Base-by-base conservation (phyloP, 2,329 filamentous ascomycete genomes). In the Diplocarpon mali region DNA sequence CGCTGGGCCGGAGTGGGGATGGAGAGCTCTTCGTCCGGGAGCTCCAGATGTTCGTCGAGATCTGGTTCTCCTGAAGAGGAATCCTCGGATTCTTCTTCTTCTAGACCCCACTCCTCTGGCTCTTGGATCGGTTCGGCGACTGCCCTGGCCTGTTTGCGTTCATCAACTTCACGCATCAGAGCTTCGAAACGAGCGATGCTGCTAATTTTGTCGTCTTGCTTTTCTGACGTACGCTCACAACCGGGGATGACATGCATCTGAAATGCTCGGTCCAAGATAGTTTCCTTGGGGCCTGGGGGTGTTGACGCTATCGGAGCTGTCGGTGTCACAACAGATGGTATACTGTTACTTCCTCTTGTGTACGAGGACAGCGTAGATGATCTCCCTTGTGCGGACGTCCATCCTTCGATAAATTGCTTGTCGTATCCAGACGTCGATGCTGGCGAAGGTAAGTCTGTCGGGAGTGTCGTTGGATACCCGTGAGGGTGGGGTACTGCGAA, bases 231-330 rank as follows among this genome's bases (percentile, higher is more conserved):
- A 7, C 64, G 63, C 10, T 78, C 75, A 2, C 73, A 74, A 5
- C 78, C 78, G 13, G 78, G 78, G 29, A 82, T 79, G 46, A 67
- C 76, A 8, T 73, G 69, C 62, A 82, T 62, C 53, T 79, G 75
- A 54, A 83, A 82, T 0, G 78, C 78, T 32, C 78, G 65, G 57
- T 83, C 78, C n/a, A 82, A 61, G 41, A 83, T 82, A 0, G 78
- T 80, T 60, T 83, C 78, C 13, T 78, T 69, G 2, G 73, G 73
- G 0, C 62, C 70, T 0, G 75, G 73, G 2, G 59, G 53, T 17
- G 56, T 55, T 13, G 56, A 53, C 14, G 66, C 54, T 8, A 68
- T 55, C 1, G 66, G 64, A 7, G 65, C 63, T 13, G 42, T 37
- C 1, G 67, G 65, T 13, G 65, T 63, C 11, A 58, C 53, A 12